These are phyloP conservation scores for Agrocybe praecox DNA, from an alignment of 768 basidiomycete genomes.

Conservation along the genomic window DNA sequence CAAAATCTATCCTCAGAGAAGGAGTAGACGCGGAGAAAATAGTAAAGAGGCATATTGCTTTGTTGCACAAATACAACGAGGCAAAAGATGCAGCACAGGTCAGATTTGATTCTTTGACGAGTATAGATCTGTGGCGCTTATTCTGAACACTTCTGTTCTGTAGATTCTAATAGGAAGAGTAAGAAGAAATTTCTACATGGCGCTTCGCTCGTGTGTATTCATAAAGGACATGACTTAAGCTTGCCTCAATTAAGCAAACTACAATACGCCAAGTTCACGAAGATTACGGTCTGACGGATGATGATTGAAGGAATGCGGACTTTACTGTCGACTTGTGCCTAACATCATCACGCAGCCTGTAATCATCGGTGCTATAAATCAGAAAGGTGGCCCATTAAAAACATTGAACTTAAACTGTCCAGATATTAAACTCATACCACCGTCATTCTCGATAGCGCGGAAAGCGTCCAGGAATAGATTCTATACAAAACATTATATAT, in stretches of 20 bases:
- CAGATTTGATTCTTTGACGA: background rate
- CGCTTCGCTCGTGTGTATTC: background rate
- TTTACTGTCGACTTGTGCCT: no score
- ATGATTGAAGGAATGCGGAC: conserved; percentile 41
- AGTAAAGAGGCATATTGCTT: conserved; percentile 67
- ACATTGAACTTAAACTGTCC: no score
- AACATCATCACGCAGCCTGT: no score
- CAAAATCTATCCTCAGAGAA: conserved; percentile 25
- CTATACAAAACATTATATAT: no score
- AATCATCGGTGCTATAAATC: no score
- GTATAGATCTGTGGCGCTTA: background rate
- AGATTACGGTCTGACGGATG: conserved; percentile 63
- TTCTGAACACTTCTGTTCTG: background rate
- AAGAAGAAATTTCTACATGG: conserved; percentile 12
- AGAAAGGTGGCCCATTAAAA: no score
- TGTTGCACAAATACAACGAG: conserved; percentile 79
- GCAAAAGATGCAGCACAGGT: conserved; percentile 85
- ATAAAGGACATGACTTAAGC: conserved; percentile 41
- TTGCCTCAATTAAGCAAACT: conserved; percentile 68
- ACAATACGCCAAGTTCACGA: conserved; percentile 77
- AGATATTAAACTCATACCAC: no score
- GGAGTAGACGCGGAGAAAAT: conserved; percentile 56
- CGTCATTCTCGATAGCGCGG: no score
- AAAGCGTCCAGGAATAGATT: no score
- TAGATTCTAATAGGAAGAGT: conserved; percentile 84